phyloP scores from a whole-genome alignment of 176 grass and related monocot genomes.

The Musa troglodytarum region DNA sequence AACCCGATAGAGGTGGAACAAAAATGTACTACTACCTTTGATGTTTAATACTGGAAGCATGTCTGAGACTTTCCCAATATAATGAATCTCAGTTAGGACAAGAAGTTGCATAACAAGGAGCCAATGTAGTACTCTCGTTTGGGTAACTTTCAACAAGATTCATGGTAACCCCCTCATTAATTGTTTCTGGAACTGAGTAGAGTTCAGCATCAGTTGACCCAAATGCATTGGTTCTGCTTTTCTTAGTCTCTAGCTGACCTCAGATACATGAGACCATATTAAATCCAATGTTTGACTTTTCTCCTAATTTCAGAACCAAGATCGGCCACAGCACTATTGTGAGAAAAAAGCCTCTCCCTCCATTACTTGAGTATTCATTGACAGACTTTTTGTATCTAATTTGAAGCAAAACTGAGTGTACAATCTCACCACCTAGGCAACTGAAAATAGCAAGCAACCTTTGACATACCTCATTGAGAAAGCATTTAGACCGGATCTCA shows the following conservation, averaged over 20 bases:
- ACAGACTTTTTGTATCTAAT: slow-evolving; percentile 93
- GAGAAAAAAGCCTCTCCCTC: slow-evolving; percentile 80
- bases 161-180: slow-evolving; percentile 21
- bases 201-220: slow-evolving; percentile 18
- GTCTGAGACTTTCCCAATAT: background rate
- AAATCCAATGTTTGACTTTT: slow-evolving; percentile 71
- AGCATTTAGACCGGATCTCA: slow-evolving; percentile 75
- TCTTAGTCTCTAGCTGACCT: slow-evolving; percentile 73
- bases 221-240: slow-evolving; percentile 34
- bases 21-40: background rate
- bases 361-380: slow-evolving; percentile 78
- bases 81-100: background rate
- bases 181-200: slow-evolving; percentile 21
- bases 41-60: background rate
- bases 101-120: slow-evolving; percentile 4
- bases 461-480: slow-evolving; percentile 65
- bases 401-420: slow-evolving; percentile 3
- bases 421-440: background rate
- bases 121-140: background rate
- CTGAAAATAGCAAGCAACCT: background rate
- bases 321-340: slow-evolving; percentile 56
- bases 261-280: slow-evolving; percentile 74
- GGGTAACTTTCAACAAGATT: background rate
- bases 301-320: slow-evolving; percentile 80
- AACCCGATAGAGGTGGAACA: background rate